A percentile compares a stretch with the other conserved stretches of the same genome.
phyloP scores from a whole-genome alignment of 1,139 yeast species.

The Insectozyma bohioensis region DNA sequence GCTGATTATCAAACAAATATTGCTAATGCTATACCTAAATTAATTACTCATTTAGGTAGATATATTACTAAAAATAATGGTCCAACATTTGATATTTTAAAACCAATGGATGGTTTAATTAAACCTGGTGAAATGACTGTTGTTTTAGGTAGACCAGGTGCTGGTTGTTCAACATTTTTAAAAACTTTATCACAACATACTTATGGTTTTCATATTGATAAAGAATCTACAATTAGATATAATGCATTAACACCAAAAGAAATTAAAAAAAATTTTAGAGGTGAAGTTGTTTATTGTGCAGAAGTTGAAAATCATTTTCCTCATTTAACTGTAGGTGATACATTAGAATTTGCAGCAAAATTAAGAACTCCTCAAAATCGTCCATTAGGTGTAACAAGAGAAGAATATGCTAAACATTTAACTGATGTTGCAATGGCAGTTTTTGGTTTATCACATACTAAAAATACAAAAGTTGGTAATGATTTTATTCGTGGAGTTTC shows the following conservation, averaged over 20 bases:
- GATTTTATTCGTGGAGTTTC: conserved; percentile 40
- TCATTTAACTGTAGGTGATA: conserved; percentile 51
- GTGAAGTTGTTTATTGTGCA: conserved; percentile 57
- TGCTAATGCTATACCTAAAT: conserved; percentile 43
- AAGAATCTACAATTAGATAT: conserved; percentile 31
- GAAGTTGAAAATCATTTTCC: conserved; percentile 56
- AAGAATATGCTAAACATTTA: conserved; percentile 40
- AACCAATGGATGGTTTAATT: conserved; percentile 34
- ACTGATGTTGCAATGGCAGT: conserved; percentile 44
- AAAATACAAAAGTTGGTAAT: conserved; percentile 36
- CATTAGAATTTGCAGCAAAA: conserved; percentile 44
- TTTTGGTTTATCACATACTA: conserved; percentile 35
- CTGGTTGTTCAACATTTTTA: conserved; percentile 34
- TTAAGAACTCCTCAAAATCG: conserved; percentile 43
- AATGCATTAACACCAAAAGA: conserved; percentile 36
- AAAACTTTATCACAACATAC: conserved; percentile 36
- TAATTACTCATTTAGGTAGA: conserved; percentile 7
- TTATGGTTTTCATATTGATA: conserved; percentile 52
- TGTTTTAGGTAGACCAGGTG: conserved; percentile 37
- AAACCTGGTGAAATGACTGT: conserved; percentile 35
- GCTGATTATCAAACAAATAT: conserved; percentile 79
- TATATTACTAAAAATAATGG: conserved; percentile 6
- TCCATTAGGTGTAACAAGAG: conserved; percentile 33
- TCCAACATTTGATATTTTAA: conserved; percentile 29
- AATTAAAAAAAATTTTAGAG: conserved; percentile 44